Evolutionary conservation across 1,284 basidiomycete genomes (phyloP), one percentile per base, ranked within the genome.

Genomic region (Cystobasidium pallidum): DNA sequence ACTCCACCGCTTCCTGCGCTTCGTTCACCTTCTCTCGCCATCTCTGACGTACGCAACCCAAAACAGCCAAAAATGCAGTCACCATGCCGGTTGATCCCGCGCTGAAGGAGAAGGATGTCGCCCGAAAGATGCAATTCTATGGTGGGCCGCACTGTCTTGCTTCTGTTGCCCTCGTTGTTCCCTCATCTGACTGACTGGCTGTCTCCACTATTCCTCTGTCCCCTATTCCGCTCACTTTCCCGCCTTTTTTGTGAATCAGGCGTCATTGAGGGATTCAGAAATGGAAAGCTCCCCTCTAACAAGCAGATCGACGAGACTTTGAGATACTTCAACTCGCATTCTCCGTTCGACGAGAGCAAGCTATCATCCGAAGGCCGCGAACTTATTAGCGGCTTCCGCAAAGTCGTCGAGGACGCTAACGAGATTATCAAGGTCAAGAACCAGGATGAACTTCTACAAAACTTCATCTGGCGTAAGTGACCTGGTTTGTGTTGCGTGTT

Each of bases 351-450:
- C 75, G 79, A 85, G 71, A 78, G 82, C 68, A 84, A 87, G 79
- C 86, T 96, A 63, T 92, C 90, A 0, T 83, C 86, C 0, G 89
- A 92, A 15, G 92, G 92, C 66, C 85, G 85, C 76, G 86, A 86
- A 74, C 87, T 97, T 74, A 83, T 94, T 57, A 83, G 87, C 67
- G 92, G 95, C 79, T 81, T 86, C 19, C 86, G 87, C 51, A 86
- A 81, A 78, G 79, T 80, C 73, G 75, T 81, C 72, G 95, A 95
- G 86, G 96, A 96, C 81, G 83, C 85, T 30, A 93, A 94, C 78
- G 92, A 95, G 83, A 85, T 94, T 49, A 85, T 95, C 81, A 93
- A 94, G 81, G 88, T 90, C 76, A 71, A 71, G 68, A 71, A 71
- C 39, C 30, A 54, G 51, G 68, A 71, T 59, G 68, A 71, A 51